Conservation (phyloP, 192 early-diverging fungal genomes). For the Lobosporangium transversale region DNA sequence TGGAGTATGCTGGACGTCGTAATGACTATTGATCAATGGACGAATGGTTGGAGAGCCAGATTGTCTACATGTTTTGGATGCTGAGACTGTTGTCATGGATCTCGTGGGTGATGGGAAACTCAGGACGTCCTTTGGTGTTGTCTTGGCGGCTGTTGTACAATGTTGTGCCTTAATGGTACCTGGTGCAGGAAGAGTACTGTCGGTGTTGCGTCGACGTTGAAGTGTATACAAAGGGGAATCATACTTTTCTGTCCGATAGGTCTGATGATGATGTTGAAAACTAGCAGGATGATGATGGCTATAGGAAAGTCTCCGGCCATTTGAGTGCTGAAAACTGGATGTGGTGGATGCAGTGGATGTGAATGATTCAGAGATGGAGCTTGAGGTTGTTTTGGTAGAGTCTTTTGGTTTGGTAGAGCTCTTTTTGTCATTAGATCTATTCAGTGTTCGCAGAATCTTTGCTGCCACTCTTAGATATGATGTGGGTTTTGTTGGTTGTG, state of each 20-base stretch:
- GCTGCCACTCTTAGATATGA: conserved; percentile 37
- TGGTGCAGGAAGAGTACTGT: neutral
- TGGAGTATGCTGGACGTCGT: conserved; percentile 1
- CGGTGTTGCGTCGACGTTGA: conserved; percentile 25
- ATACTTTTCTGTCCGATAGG: conserved; percentile 5
- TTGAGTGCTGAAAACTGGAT: conserved; percentile 36
- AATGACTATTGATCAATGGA: conserved; percentile 22
- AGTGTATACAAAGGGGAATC: conserved; percentile 24
- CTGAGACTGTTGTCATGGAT: neutral
- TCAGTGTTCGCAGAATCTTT: conserved; percentile 27
- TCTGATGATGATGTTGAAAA: conserved; percentile 11
- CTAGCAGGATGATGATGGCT: neutral
- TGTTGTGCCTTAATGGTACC: neutral
- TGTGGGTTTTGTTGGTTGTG: conserved; percentile 15
- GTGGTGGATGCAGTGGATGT: conserved; percentile 14
- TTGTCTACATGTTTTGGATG: conserved; percentile 16
- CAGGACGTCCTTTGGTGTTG: conserved; percentile 3
- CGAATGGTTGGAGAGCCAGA: conserved; percentile 20
- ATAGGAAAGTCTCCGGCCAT: conserved; percentile 31
- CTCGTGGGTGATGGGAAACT: neutral
- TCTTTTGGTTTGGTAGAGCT: conserved; percentile 18
- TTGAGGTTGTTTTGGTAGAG: too few relatives aligned
- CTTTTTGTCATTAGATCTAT: conserved; percentile 9
- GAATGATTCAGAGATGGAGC: neutral
- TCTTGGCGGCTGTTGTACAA: neutral